phyloP scores from a whole-genome alignment of 495 filamentous ascomycete species.

The Neurospora sp. region DNA sequence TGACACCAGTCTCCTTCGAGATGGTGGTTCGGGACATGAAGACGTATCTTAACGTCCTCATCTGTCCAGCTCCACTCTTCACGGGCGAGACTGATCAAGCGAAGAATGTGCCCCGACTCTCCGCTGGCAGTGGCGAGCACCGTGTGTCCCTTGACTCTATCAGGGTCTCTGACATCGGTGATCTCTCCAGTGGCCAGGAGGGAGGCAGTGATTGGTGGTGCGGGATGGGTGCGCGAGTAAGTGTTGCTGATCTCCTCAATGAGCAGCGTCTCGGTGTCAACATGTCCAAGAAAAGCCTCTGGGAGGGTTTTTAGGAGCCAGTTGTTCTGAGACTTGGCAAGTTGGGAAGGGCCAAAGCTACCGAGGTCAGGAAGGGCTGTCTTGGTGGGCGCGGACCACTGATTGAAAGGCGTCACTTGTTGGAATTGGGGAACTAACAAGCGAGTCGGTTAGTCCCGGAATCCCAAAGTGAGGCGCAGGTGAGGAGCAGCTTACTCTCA shows the following conservation, averaged over 20 bases:
- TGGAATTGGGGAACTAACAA: constrained; percentile 28
- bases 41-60: constrained; percentile 25
- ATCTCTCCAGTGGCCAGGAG: constrained; percentile 30
- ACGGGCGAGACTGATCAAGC: constrained; percentile 30
- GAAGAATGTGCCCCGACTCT: constrained; percentile 40
- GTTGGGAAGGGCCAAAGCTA: constrained; percentile 6
- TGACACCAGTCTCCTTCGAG: constrained; percentile 41
- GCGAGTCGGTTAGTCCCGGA: constrained; percentile 8
- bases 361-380: constrained; percentile 3
- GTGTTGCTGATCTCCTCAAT: constrained; percentile 13
- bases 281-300: constrained; percentile 26
- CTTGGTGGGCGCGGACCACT: constrained; percentile 23
- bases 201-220: constrained; percentile 4
- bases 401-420: constrained; percentile 25
- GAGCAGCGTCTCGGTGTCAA: constrained; percentile 17
- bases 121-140: constrained; percentile 42
- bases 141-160: constrained; percentile 9
- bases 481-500: constrained; percentile 11
- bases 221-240: neutral
- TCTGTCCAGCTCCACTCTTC: constrained; percentile 38
- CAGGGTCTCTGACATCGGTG: constrained; percentile 16
- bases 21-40: constrained; percentile 21
- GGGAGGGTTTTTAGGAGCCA: constrained; percentile 29
- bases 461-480: neutral
- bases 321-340: constrained; percentile 19